phyloP scores from a whole-genome alignment of 495 filamentous ascomycete genomes.

The Tuber aestivum region DNA sequence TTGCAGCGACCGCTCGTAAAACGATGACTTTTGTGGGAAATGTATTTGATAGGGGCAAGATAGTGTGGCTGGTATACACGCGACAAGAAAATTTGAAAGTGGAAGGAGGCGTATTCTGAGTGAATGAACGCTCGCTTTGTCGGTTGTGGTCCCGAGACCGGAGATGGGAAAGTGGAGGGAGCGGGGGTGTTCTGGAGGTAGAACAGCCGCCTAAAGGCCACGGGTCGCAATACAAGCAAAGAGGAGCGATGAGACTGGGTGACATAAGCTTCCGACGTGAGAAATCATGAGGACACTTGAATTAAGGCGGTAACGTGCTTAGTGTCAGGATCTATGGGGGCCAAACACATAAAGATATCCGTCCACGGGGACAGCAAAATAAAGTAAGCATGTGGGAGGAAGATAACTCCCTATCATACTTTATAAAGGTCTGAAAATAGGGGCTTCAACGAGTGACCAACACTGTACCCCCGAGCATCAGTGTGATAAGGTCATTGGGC shows the following conservation, averaged over 20 bases:
- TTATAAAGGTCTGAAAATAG: neutral
- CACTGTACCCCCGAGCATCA: neutral
- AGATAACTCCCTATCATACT: neutral
- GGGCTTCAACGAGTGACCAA: neutral
- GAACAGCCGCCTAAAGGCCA: constrained; percentile 4
- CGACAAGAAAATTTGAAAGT: neutral
- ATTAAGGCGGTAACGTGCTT: neutral
- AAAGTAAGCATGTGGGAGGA: neutral
- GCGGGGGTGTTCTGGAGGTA: neutral
- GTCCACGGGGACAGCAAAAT: neutral
- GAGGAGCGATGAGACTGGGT: neutral
- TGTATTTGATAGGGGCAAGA: neutral
- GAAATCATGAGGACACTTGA: neutral
- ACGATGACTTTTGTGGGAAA: neutral
- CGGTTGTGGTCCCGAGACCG: neutral
- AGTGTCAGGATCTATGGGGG: neutral
- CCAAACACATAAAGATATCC: neutral
- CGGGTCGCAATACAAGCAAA: neutral
- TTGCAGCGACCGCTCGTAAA: neutral
- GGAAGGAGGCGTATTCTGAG: neutral
- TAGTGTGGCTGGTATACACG: neutral
- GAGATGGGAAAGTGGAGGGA: neutral
- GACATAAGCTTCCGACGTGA: constrained; percentile 3
- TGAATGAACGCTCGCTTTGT: neutral
- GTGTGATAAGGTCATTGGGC: neutral